A percentile compares a stretch with the other conserved stretches of the same genome.
phyloP scores from a whole-genome alignment of 2,329 filamentous ascomycete genomes.

The Microcyclospora pomicola region DNA sequence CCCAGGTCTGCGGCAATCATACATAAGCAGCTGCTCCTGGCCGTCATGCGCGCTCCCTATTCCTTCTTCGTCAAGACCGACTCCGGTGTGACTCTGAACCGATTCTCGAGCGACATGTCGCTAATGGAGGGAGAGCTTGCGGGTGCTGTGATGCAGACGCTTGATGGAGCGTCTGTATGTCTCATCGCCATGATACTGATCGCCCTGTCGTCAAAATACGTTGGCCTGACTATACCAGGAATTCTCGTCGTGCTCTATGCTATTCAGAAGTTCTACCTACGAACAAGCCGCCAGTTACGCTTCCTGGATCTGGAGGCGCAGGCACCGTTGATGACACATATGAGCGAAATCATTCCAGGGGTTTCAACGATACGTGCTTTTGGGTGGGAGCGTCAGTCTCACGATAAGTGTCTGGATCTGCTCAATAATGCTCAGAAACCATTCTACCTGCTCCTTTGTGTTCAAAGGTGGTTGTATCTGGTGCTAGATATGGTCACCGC shows the following conservation, averaged over 20 bases:
- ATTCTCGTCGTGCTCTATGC: conserved; percentile 25
- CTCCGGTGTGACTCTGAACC: conserved; percentile 32
- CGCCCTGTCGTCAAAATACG: conserved; percentile 26
- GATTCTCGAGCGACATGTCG: conserved; percentile 35
- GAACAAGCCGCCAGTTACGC: conserved; percentile 35
- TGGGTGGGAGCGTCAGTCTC: conserved; percentile 30
- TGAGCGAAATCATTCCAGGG: conserved; percentile 36
- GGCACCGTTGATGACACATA: conserved; percentile 36
- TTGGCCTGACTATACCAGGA: conserved; percentile 28
- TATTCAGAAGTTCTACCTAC: conserved; percentile 35
- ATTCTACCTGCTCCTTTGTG: conserved; percentile 32
- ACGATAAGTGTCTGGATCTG: conserved; percentile 23
- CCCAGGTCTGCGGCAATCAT: conserved; percentile 8
- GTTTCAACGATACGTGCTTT: conserved; percentile 40
- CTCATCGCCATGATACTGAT: conserved; percentile 26
- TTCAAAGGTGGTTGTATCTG: conserved; percentile 32
- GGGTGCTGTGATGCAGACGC: conserved; percentile 17
- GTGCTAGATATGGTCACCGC: conserved; percentile 29
- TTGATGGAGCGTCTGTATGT: conserved; percentile 9
- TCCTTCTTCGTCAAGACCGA: conserved; percentile 32
- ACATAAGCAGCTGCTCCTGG: conserved; percentile 9
- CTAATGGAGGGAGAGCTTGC: conserved; percentile 32
- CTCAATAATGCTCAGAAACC: conserved; percentile 31
- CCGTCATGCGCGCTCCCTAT: conserved; percentile 19
- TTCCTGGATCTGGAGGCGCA: conserved; percentile 41